Evolutionary conservation across 2,329 filamentous ascomycete genomes (phyloP), one percentile per base, ranked within the genome.

Genomic region (Endoconidiophora polonica): DNA sequence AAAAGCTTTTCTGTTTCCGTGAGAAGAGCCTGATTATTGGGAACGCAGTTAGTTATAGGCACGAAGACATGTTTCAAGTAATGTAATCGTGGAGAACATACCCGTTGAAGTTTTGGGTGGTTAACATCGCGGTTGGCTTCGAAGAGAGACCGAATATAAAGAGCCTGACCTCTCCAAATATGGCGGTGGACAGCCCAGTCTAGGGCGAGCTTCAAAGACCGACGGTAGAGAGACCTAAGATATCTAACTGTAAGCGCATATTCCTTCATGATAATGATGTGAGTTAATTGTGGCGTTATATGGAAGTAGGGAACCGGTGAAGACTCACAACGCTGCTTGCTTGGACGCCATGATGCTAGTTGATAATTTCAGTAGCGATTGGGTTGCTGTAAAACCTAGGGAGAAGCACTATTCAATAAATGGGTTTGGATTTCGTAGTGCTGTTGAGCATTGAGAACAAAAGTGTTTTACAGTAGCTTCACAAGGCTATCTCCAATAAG

Each of bases 111-210:
- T 66, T 86, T 78, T 36, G 86, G 85, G 62, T 95, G 86, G 52
- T 76, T 78, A 54, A 96, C 72, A 62, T 86, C 72, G 63, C 79
- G 85, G 66, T 98, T 96, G 52, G 86, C 86, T 65, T 98, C 91
- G 63, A 96, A 98, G 12, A 96, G 74, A 37, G 83, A 87, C 59
- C 91, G 82, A 60, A 98, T 94, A 66, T 98, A 96, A 56, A 96
- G 71, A 29, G 91, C 91, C 67, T 96, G 91, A 55, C 90, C 88
- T 59, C 91, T 83, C 90, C 91, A 98, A 54, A 95, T 69, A 60
- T 90, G 79, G 58, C 91, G 78, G 64, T 95, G 85, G 55, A 96
- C 87, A 52, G 86, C 79, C 91, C 91, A 98, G 70, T 95, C 87
- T 57, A 96, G 79, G 40, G 91, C 76, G 56, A 95, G 79, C 74